Conservation (phyloP, 805 yeast species). For the Lachancea sp. region DNA sequence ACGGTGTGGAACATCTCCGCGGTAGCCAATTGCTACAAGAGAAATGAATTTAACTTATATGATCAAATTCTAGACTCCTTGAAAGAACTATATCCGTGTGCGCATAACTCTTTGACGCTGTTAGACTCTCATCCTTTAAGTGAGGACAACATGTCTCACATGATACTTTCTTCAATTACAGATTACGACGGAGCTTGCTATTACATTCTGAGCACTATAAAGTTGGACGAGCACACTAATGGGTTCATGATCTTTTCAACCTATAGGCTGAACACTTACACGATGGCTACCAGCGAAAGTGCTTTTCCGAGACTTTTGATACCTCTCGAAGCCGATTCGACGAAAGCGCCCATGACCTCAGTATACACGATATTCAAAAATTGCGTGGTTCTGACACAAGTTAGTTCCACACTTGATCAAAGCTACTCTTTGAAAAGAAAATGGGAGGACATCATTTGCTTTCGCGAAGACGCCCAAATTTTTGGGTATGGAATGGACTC, state of each 20-base stretch:
- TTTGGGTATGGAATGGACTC: conserved; percentile 56
- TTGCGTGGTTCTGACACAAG: conserved; percentile 61
- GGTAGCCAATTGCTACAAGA: conserved; percentile 37
- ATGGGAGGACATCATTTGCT: conserved; percentile 77
- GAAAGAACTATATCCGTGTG: conserved; percentile 45
- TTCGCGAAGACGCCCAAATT: conserved; percentile 47
- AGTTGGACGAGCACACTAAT: conserved; percentile 39
- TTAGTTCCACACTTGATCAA: conserved; percentile 36
- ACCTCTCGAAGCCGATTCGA: conserved; percentile 37
- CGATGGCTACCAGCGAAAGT: conserved; percentile 19
- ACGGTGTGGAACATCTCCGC: conserved; percentile 45
- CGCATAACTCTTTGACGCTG: conserved; percentile 44
- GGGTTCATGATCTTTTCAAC: conserved; percentile 56
- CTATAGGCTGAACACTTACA: conserved; percentile 53
- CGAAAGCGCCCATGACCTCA: conserved; percentile 25
- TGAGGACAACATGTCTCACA: conserved; percentile 37
- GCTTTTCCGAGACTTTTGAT: conserved; percentile 45
- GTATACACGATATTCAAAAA: conserved; percentile 56
- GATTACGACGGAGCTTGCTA: conserved; percentile 31
- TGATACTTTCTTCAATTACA: conserved; percentile 44
- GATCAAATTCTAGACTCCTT: conserved; percentile 37
- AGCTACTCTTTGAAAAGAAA: conserved; percentile 36
- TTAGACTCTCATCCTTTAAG: conserved; percentile 55
- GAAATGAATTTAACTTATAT: conserved; percentile 34
- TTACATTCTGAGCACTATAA: conserved; percentile 49